Evolutionary conservation across 2,329 filamentous ascomycete genomes (phyloP), one percentile per base, ranked within the genome.

Genomic region (Trichophyton schoenleinii): DNA sequence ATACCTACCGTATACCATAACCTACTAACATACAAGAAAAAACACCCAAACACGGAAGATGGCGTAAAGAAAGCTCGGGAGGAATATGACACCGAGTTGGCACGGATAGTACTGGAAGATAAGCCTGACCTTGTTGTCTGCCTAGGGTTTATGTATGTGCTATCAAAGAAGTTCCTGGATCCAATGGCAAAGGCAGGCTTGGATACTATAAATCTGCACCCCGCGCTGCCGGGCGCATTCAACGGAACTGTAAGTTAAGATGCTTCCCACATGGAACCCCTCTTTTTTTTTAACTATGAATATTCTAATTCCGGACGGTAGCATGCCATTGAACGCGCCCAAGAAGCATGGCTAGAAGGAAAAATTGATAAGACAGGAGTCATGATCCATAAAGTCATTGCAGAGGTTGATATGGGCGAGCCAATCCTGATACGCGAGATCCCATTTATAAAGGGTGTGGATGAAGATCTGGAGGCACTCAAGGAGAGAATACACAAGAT

Each of bases 331-430:
- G 83, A 87, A 67, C 80, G 89, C 25, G 89, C 91, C 2, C 90
- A 84, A 74, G 80, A 83, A 55, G 89, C 89, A 62, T 91, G 88
- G 70, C 74, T 85, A 70, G 81, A 81, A 65, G 81, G 89, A 8
- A 82, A 85, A 68, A 80, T 87, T 66, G 81, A 81, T 65, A 81
- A 80, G 65, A 91, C 83, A 0, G 91, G 91, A 0, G 86, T 95
- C 60, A 96, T 95, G 91, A 84, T 90, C 15, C 91, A 96, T 75
- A 87, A 91, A 73, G 90, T 95, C 55, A 85, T 88, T 64, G 78
- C 77, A 7, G 84, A 92, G 71, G 89, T 96, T 60, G 91, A 96
- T 75, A 82, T 87, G 69, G 91, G 91, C 1, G 78, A 82, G 65
- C 86, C 88, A 8, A 87, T 95, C 67, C 69, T 91, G 63, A 81